These are phyloP conservation scores for Talaromyces proteolyticus DNA, from an alignment of 495 filamentous ascomycete genomes.

Conservation along the genomic window DNA sequence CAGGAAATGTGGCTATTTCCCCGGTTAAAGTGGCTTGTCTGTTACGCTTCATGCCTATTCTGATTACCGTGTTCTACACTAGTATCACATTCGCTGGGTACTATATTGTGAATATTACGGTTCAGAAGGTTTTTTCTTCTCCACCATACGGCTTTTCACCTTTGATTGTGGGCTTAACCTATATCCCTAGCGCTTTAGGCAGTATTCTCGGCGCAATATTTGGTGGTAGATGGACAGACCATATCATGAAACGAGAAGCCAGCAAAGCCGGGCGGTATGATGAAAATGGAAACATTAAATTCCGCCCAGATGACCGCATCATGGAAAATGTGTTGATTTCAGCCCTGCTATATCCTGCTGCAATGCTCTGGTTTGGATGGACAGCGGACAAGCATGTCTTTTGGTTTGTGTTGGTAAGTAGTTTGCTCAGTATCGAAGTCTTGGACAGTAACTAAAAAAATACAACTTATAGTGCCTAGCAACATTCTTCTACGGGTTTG, in stretches of 20 bases:
- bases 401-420: neutral
- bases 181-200: slow-evolving; percentile 7
- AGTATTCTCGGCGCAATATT: neutral
- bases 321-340: slow-evolving; percentile 9
- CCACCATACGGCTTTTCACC: slow-evolving; percentile 10
- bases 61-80: slow-evolving; percentile 5
- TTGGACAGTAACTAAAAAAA: neutral
- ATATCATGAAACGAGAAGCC: slow-evolving; percentile 6
- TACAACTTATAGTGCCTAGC: slow-evolving; percentile 26
- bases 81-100: slow-evolving; percentile 8
- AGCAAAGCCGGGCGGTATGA: slow-evolving; percentile 3
- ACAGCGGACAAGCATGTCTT: neutral
- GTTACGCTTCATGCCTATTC: slow-evolving; percentile 1
- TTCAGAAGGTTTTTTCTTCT: neutral
- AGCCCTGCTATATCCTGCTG: slow-evolving; percentile 6
- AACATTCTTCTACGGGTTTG: slow-evolving; percentile 66
- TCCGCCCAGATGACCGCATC: slow-evolving; percentile 9
- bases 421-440: neutral
- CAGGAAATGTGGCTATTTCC: slow-evolving; percentile 61
- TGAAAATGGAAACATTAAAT: slow-evolving; percentile 1
- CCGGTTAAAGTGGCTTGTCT: neutral
- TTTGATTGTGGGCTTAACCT: slow-evolving; percentile 7
- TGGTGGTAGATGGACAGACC: slow-evolving; percentile 9
- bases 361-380: slow-evolving; percentile 12
- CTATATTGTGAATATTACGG: neutral